Evolutionary conservation across 2,329 filamentous ascomycete species (phyloP).

Genomic region (Chrysoporthe austroafricana): DNA sequence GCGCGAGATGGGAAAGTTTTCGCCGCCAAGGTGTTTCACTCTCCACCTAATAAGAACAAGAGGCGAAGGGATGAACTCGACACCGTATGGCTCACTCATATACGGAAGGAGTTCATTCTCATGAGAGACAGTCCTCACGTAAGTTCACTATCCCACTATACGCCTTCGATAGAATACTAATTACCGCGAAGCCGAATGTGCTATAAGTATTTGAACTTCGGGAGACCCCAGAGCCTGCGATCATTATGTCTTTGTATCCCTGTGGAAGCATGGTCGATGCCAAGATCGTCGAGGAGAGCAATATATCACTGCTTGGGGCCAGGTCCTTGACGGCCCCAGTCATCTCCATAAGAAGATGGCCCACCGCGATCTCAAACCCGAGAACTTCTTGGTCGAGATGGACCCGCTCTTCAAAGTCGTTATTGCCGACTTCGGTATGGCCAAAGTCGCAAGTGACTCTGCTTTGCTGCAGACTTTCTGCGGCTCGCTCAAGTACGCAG

Average conservation of each 20-base stretch:
- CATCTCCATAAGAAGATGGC: not conserved
- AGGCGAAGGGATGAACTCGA: not conserved
- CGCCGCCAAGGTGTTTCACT: not conserved
- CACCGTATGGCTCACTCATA: not conserved
- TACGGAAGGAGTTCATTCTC: not conserved
- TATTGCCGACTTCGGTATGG: not conserved
- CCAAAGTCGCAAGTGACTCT: not conserved
- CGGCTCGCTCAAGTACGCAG: not conserved
- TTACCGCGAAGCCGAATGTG: not conserved
- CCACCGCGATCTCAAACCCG: not conserved
- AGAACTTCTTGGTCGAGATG: not conserved
- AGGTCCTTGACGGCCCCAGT: not conserved
- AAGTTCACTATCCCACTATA: not conserved
- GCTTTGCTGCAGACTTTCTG: too few species aligned
- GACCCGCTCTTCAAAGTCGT: not conserved
- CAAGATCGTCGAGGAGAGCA: not conserved
- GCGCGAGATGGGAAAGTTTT: not conserved
- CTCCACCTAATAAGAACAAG: not conserved
- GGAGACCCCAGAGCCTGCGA: not conserved
- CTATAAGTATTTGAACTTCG: not conserved
- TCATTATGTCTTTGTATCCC: not conserved
- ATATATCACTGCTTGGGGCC: not conserved
- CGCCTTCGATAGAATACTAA: not conserved
- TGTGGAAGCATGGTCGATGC: not conserved
- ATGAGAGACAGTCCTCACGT: not conserved